These are phyloP conservation scores for Apiotrichum veenhuisii DNA, from an alignment of 1,284 basidiomycete species.

Conservation along the genomic window DNA sequence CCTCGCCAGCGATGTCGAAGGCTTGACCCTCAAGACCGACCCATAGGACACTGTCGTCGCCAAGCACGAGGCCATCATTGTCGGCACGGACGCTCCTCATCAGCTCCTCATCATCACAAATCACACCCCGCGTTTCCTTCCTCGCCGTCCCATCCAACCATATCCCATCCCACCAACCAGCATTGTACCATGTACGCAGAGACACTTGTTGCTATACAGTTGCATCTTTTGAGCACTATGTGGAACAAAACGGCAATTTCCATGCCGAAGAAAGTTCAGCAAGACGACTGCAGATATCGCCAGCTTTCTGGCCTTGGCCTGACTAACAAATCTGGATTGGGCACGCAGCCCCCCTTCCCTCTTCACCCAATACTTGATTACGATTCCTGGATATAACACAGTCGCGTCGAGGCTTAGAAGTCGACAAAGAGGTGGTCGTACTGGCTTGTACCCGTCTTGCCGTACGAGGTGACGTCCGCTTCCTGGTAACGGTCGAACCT, in stretches of 20 bases:
- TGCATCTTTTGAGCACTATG: background rate
- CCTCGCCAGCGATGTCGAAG: background rate
- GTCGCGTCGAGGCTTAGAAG: constrained; percentile 27
- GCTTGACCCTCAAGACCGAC: background rate
- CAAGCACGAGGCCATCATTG: too few relatives aligned
- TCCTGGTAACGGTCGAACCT: constrained; percentile 52
- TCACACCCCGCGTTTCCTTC: background rate
- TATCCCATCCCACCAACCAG: background rate
- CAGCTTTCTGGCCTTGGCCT: too few relatives aligned
- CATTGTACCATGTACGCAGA: background rate
- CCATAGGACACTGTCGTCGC: background rate
- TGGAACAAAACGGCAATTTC: background rate
- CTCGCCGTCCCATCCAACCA: background rate
- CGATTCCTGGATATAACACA: too few relatives aligned
- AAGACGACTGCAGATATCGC: too few relatives aligned
- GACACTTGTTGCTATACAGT: background rate
- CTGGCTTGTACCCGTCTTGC: constrained; percentile 46
- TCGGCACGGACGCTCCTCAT: too few relatives aligned
- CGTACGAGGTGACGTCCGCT: constrained; percentile 50
- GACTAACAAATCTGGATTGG: too few relatives aligned
- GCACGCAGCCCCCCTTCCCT: too few relatives aligned
- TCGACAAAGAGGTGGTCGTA: constrained; percentile 50
- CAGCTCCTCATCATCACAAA: too few relatives aligned
- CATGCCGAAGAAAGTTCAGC: background rate
- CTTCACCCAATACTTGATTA: too few relatives aligned